Percentiles rank a stretch among this genome's conserved stretches.
phyloP scores from a whole-genome alignment of 2,329 filamentous ascomycete species.

The Aureobasidium sp. region DNA sequence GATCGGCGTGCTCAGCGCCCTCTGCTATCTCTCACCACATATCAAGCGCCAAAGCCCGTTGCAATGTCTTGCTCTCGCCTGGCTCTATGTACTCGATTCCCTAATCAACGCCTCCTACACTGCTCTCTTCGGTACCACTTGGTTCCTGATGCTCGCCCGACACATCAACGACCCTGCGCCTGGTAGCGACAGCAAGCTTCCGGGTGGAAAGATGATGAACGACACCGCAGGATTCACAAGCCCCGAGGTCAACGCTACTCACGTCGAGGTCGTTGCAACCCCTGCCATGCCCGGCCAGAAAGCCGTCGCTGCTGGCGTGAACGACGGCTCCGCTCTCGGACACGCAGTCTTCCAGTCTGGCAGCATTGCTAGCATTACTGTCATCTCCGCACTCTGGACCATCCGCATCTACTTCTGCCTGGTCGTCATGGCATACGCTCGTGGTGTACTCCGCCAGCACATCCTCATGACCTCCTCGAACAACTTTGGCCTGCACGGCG shows the following conservation, averaged over 20 bases:
- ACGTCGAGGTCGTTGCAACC: conserved; percentile 45
- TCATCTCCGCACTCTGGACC: conserved; percentile 65
- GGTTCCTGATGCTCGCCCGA: conserved; percentile 69
- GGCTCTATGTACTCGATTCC: conserved; percentile 77
- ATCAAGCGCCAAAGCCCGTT: conserved; percentile 71
- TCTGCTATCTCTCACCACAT: conserved; percentile 65
- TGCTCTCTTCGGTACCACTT: conserved; percentile 68
- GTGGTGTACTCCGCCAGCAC: conserved; percentile 64
- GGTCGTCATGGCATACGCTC: conserved; percentile 73
- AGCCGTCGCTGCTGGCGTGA: conserved; percentile 38
- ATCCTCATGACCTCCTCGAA: conserved; percentile 35
- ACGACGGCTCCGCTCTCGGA: conserved; percentile 40
- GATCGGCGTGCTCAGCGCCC: conserved; percentile 57
- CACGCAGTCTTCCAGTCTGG: conserved; percentile 57
- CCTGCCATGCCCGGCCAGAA: conserved; percentile 44
- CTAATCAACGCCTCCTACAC: conserved; percentile 76
- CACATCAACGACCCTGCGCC: conserved; percentile 36
- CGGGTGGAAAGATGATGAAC: conserved; percentile 48
- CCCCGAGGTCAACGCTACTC: conserved; percentile 49
- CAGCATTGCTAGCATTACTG: conserved; percentile 64
- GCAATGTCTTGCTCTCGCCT: conserved; percentile 71
- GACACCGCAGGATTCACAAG: conserved; percentile 57
- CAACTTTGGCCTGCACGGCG: conserved; percentile 29
- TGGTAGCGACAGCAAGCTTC: conserved; percentile 26
- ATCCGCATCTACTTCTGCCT: conserved; percentile 76